Base-by-base conservation (phyloP, 164 flowering plant genomes). In the Chloranthus sessilifolius region DNA sequence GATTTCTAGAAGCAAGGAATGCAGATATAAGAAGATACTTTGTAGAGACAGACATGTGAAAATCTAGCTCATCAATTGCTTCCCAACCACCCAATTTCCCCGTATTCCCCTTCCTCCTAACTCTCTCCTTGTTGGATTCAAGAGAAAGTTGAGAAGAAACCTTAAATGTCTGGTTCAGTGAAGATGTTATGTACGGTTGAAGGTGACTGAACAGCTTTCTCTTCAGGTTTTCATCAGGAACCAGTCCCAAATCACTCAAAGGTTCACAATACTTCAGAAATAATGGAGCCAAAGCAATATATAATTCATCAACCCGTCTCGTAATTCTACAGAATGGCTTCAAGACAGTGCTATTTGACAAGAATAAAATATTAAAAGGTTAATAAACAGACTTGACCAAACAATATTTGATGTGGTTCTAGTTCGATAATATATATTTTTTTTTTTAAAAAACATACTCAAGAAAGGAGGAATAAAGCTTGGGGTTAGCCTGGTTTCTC, bases 1-100 rank as follows among this genome's bases (percentile, higher is more conserved):
- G 97, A 58, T 94, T 94, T 78, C 86, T 79, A 56, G 97, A 94
- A 71, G 97, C 97, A 69, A 94, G 83, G 66, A 88, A 94, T 49
- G 97, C 92, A 29, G 97, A 86, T 54, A 94, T 76, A 50, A 94
- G 95, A 50, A 94, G 95, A 76, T 86, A 92, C 59, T 94, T 89
- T 27, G 99, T 92, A 55, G 88, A 88, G 50, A 72, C 56, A 39
- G 95, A 77, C 91, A 92, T 77, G 50, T 88, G 91, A 56, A 82
- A 79, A 61, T 83, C 95, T 7, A 84, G 34, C 36, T 74, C 80
- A 44, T 73, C 64, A 38, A 30, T 24, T 39, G 53, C 59, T 50
- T 73, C 85, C 43, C 38, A 41, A 41, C 23, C 58, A 36, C 69
- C 83, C 1, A 43, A 48, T 44, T 54, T 72, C 52, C 53, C 65